These are phyloP conservation scores for Linaria vulgaris DNA, from an alignment of 257 asterid genomes.

Conservation along the genomic window DNA sequence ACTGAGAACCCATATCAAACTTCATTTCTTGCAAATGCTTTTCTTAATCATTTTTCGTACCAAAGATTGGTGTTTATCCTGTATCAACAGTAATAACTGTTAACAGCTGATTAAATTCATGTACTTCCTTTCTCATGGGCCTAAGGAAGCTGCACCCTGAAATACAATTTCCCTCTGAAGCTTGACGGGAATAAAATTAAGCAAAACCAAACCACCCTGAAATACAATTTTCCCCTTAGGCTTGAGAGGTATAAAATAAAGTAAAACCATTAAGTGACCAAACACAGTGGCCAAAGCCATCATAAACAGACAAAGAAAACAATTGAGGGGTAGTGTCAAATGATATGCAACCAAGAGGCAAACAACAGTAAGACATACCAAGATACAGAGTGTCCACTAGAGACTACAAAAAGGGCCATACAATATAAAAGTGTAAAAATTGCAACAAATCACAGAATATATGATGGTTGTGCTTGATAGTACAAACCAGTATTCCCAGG, in stretches of 20 bases:
- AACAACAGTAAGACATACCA: not conserved
- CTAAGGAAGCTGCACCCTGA: not conserved
- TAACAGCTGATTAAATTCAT: not conserved
- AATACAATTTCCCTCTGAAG: not conserved
- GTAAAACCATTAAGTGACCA: slow-evolving; percentile 1
- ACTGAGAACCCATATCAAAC: no score
- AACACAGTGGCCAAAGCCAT: not conserved
- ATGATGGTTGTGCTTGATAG: no score
- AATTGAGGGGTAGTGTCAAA: slow-evolving; percentile 1
- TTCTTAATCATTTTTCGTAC: no score
- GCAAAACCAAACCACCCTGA: not conserved
- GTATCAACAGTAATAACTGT: not conserved
- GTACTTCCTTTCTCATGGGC: not conserved
- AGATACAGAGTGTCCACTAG: no score
- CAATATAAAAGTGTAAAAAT: not conserved
- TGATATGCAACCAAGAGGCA: not conserved
- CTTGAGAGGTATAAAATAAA: not conserved
- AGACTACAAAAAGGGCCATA: no score
- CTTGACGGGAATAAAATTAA: not conserved
- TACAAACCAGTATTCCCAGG: slow-evolving; percentile 86
- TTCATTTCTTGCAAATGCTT: no score
- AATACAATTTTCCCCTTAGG: slow-evolving; percentile 1
- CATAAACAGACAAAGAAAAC: not conserved
- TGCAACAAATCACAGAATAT: not conserved
- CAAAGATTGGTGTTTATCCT: not conserved